phyloP scores from a whole-genome alignment of 768 basidiomycete species.

The Trametes punicea region DNA sequence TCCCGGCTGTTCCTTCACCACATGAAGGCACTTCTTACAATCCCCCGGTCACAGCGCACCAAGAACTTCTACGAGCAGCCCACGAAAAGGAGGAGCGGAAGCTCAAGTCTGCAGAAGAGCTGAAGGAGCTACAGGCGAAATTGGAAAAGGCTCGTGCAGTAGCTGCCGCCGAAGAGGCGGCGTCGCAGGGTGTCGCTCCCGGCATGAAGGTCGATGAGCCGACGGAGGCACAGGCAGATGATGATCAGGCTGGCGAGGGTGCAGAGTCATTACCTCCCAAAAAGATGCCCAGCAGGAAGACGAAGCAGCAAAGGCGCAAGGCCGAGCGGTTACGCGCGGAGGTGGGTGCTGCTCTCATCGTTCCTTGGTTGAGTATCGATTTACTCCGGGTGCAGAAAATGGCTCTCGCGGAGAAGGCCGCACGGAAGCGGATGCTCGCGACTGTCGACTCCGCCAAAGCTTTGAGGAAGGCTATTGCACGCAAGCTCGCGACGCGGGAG shows the following conservation, averaged over 20 bases:
- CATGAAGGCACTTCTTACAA: conserved; percentile 90
- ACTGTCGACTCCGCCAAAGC: conserved; percentile 54
- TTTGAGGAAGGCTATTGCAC: conserved; percentile 44
- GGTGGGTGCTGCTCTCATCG: conserved; percentile 38
- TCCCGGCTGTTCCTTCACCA: conserved; percentile 67
- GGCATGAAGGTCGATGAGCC: conserved; percentile 67
- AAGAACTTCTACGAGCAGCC: conserved; percentile 65
- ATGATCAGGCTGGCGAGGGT: conserved; percentile 25
- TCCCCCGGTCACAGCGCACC: conserved; percentile 70
- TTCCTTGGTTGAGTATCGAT: neutral
- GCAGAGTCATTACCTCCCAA: conserved; percentile 36
- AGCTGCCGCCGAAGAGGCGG: conserved; percentile 30
- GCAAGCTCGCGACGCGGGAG: conserved; percentile 37
- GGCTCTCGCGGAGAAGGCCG: conserved; percentile 53
- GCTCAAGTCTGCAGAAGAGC: conserved; percentile 49
- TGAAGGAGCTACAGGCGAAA: conserved; percentile 50
- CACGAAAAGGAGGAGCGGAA: conserved; percentile 61
- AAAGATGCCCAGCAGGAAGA: conserved; percentile 48
- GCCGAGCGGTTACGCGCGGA: conserved; percentile 62
- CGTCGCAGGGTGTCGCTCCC: conserved; percentile 37
- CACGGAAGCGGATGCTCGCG: conserved; percentile 58
- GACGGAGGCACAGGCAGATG: conserved; percentile 33
- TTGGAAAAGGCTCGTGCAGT: conserved; percentile 48
- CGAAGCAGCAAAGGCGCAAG: conserved; percentile 65
- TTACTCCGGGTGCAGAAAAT: conserved; percentile 47